Evolutionary conservation across 371 early-diverging fungal species (phyloP).

Genomic region (Mortierella polycephala): DNA sequence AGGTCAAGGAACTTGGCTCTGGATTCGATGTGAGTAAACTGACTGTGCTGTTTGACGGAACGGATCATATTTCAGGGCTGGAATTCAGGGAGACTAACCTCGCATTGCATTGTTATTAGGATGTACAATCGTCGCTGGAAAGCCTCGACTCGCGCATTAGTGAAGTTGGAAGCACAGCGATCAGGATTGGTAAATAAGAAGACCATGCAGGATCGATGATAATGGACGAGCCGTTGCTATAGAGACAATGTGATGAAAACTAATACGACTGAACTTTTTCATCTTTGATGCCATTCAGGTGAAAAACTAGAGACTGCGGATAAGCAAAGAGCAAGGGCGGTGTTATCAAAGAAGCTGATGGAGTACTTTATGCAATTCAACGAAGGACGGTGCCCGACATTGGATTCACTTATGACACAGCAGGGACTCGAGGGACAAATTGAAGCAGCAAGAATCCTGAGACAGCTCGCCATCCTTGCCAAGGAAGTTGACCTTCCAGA

Average conservation of each 20-base stretch:
- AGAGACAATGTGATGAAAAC: too few relatives aligned
- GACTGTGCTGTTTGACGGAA: not conserved
- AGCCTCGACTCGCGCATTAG: slow-evolving; percentile 86
- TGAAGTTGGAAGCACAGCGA: slow-evolving; percentile 95
- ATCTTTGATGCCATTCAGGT: slow-evolving; percentile 52
- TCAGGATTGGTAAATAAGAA: slow-evolving; percentile 80
- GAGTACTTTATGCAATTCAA: slow-evolving; percentile 91
- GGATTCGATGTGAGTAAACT: slow-evolving; percentile 73
- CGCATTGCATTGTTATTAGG: slow-evolving; percentile 58
- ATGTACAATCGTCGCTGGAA: slow-evolving; percentile 84
- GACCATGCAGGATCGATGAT: not conserved
- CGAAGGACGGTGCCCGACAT: slow-evolving; percentile 74
- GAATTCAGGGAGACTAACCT: not conserved
- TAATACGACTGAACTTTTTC: not conserved
- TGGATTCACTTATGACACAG: slow-evolving; percentile 78
- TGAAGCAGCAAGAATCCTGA: slow-evolving; percentile 89
- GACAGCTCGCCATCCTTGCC: slow-evolving; percentile 86
- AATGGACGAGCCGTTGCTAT: not conserved
- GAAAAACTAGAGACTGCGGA: slow-evolving; percentile 96
- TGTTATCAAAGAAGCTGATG: slow-evolving; percentile 90
- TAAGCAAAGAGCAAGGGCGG: slow-evolving; percentile 87
- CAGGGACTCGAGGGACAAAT: slow-evolving; percentile 87
- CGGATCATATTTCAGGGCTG: not conserved
- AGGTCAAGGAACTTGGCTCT: slow-evolving; percentile 74
- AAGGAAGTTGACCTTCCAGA: slow-evolving; percentile 90